Evolutionary conservation across 768 basidiomycete species (phyloP), one percentile per base, ranked within the genome.

Genomic region (Tephrocybe sp.): DNA sequence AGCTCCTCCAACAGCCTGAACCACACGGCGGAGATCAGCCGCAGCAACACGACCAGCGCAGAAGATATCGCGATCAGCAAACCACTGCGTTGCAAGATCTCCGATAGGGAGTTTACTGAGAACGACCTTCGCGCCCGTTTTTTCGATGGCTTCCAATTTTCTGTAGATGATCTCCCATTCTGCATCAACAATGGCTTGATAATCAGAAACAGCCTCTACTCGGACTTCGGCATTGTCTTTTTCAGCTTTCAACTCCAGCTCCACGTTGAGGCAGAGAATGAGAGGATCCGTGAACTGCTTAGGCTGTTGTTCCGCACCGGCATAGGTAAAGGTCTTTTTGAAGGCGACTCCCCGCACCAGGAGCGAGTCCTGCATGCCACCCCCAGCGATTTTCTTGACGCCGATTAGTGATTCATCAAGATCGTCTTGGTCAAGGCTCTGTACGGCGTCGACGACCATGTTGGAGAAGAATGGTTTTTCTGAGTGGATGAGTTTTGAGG

Each of bases 91-190:
- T 1, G 97, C 97, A 32, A 99, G 77, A 73, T 99, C 97, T 25
- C 97, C 97, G 61, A 98, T 98, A 9, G 97, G 97, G 9, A 99
- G 82, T 70, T 98, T 97, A 73, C 94, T 97, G 56, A 99, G 78
- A 30, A 99, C 94, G 54, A 99, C 92, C 65, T 95, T 95, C 24
- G 97, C 97, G 32, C 96, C 97, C 2, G 95, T 97, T 62, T 89
- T 86, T 60, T 92, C 91, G 64, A 98, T 97, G 3, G 93, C 92
- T 60, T 96, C 88, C 13, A 99, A 77, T 70, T 99, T 99, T 58
- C 89, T 83, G 73, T 96, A 98, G 61, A 99, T 99, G 69, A 99
- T 98, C 61, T 96, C 91, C 97, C 97, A 99, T 66, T 99, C 97
- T 9, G 97, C 97, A 66, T 99, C 94, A 45, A 99, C 97, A 61